These are phyloP conservation scores for Kluyveromyces nonfermentans DNA, from an alignment of 805 yeast species.

Conservation along the genomic window DNA sequence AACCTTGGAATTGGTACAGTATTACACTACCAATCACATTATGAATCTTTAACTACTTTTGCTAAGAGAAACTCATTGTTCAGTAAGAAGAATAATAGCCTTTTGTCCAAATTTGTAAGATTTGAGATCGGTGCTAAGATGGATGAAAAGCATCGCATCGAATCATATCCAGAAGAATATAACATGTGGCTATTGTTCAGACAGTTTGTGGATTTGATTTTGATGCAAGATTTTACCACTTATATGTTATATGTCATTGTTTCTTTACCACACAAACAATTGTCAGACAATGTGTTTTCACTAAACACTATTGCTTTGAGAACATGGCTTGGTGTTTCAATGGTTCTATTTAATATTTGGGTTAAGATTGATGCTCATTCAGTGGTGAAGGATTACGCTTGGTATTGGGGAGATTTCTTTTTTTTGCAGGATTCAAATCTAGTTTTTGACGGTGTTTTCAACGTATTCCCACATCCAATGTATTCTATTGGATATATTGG, in stretches of 20 bases:
- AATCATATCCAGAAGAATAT: slow-evolving; percentile 56
- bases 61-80: slow-evolving; percentile 41
- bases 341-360: slow-evolving; percentile 70
- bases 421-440: slow-evolving; percentile 61
- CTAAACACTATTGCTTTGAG: slow-evolving; percentile 36
- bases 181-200: slow-evolving; percentile 78
- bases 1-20: slow-evolving; percentile 74
- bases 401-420: slow-evolving; percentile 95
- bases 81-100: slow-evolving; percentile 22
- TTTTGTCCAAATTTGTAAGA: slow-evolving; percentile 35
- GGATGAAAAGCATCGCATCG: slow-evolving; percentile 30
- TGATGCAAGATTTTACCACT: slow-evolving; percentile 77
- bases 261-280: slow-evolving; percentile 28
- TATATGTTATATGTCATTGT: slow-evolving; percentile 54
- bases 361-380: slow-evolving; percentile 82
- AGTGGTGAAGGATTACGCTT: slow-evolving; percentile 81
- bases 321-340: slow-evolving; percentile 45
- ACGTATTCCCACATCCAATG: slow-evolving; percentile 89
- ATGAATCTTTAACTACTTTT: slow-evolving; percentile 44
- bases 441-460: slow-evolving; percentile 82
- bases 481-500: slow-evolving; percentile 84
- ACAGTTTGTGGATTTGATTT: slow-evolving; percentile 67
- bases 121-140: slow-evolving; percentile 40
- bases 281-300: slow-evolving; percentile 21
- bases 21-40: slow-evolving; percentile 55